Evolutionary conservation across 148 eudicot genomes (phyloP), one percentile per base, ranked within the genome.

Genomic region (Diospyros lotus): DNA sequence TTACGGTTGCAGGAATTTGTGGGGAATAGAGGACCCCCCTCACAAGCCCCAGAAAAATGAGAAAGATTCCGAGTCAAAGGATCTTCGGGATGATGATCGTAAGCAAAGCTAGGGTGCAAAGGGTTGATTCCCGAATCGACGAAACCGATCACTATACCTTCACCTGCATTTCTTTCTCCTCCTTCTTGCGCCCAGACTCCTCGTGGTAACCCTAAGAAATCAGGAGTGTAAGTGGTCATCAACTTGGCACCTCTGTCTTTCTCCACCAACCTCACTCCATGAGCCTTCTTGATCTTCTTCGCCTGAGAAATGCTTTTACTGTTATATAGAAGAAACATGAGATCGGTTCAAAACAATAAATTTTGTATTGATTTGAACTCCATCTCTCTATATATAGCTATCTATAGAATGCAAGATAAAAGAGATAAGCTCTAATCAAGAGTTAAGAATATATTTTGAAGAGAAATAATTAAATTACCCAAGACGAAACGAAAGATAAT

Each of bases 41-140:
- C 88, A 39, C 99, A 96, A 15, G 65, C 85, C 10, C 94, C 87
- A 3, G 85, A 80, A 72, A 90, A 88, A 38, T 61, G 83, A 50
- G 87, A 75, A 15, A 71, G 13, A 13, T 78, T 78, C 3, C 54
- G 52, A 11, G 28, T 6, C 66, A 59, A 75, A 43, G 78, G 82
- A 51, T 54, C 64, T 5, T 7, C 15, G 3, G 84, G 83, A 67
- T 28, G 83, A 67, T 28, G 28, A 28, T 83, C 84, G 76, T 75
- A 73, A 42, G 89, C 83, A 69, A 93, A 96, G 73, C 99, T 96
- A 3, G 98, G 99, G 68, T 96, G 99, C 3, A 74, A 14, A 0
- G 98, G 99, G 74, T 96, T 88, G 3, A 96, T 96, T 46, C 98
- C 99, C 1, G 98, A 80, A 56, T 96, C 99, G 4, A 96, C 75